Conservation (phyloP, 2,329 filamentous ascomycete genomes). For the Epichloe hybrida region DNA sequence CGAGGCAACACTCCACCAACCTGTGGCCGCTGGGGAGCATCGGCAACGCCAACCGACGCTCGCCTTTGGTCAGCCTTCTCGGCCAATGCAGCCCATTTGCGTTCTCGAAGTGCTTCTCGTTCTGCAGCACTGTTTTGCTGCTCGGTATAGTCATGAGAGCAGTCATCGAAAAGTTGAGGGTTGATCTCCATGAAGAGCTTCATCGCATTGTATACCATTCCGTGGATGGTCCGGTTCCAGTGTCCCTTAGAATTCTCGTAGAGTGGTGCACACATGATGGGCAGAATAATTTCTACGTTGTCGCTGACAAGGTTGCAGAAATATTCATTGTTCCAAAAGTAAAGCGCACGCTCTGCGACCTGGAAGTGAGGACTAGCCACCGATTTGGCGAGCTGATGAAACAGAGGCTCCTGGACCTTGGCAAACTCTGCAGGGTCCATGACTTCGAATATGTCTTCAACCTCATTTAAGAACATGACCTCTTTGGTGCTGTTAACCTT, state of each 20-base stretch:
- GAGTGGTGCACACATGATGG: conserved; percentile 97
- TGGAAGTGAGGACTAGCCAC: conserved; percentile 98
- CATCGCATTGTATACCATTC: conserved; percentile 99
- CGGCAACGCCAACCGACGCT: conserved; percentile 20
- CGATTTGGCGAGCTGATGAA: conserved; percentile 94
- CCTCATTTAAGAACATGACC: conserved; percentile 98
- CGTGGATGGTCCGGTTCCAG: conserved; percentile 99
- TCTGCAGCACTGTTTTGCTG: conserved; percentile 86
- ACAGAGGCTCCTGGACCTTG: conserved; percentile 94
- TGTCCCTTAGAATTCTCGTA: conserved; percentile 99
- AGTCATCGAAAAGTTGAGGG: conserved; percentile 94
- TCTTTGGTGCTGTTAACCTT: conserved; percentile 99
- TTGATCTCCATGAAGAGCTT: conserved; percentile 99
- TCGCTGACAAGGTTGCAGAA: conserved; percentile 99
- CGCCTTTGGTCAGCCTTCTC: conserved; percentile 66
- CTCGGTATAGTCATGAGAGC: conserved; percentile 95
- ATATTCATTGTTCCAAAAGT: conserved; percentile 99
- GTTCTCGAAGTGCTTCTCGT: conserved; percentile 66
- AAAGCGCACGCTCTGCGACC: conserved; percentile 89
- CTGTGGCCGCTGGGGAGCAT: conserved; percentile 23
- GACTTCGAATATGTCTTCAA: conserved; percentile 98
- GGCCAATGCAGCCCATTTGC: conserved; percentile 77
- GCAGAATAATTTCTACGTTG: conserved; percentile 94
- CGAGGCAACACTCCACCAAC: conserved; percentile 28
- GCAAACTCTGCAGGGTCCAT: conserved; percentile 98